Conservation (phyloP, 140 eudicot species). For the Cichorium intybus region DNA sequence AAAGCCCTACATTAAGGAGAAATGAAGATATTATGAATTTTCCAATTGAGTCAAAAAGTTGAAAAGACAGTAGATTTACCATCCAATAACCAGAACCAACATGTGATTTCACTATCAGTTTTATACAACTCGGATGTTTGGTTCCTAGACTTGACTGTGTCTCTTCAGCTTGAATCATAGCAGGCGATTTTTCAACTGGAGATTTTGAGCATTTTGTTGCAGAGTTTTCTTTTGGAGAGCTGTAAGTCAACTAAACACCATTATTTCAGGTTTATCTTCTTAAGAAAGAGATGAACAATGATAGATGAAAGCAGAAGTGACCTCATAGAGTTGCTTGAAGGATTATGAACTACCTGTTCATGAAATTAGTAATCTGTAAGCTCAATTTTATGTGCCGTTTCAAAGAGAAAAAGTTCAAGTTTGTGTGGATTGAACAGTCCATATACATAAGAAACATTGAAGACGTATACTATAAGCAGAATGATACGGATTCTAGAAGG, state of each 20-base stretch:
- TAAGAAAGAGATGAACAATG: background rate
- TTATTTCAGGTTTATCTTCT: conserved; percentile 1
- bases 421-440: background rate
- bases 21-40: background rate
- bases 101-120: conserved; percentile 47
- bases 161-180: conserved; percentile 62
- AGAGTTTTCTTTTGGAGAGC: conserved; percentile 31
- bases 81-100: conserved; percentile 66
- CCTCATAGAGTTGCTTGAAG: conserved; percentile 11
- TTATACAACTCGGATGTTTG: conserved; percentile 56
- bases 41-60: background rate
- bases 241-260: conserved; percentile 1
- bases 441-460: background rate
- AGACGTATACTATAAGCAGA: background rate
- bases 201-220: conserved; percentile 17
- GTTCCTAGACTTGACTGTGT: conserved; percentile 44
- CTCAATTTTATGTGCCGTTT: no score
- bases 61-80: conserved; percentile 39
- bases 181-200: conserved; percentile 30
- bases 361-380: background rate
- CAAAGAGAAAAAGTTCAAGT: no score
- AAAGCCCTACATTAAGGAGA: conserved; percentile 51
- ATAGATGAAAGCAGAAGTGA: conserved; percentile 5
- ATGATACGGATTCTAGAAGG: background rate
- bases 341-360: conserved; percentile 13